Base-by-base conservation (phyloP, 257 asterid species). In the Ballota nigra region DNA sequence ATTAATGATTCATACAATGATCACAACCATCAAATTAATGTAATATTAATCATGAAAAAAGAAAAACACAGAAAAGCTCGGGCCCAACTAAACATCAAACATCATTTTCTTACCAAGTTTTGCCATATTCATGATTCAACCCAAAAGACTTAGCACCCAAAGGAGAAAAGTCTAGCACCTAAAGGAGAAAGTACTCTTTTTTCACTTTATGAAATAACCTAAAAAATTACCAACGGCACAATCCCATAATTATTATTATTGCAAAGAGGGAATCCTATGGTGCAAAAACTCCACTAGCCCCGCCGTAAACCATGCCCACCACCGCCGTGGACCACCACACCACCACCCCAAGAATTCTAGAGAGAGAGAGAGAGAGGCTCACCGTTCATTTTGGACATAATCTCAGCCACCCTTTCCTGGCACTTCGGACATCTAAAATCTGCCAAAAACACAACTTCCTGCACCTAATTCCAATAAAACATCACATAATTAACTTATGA, bases 361-460 rank as follows among this genome's bases (percentile, higher is more conserved):
- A 47, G 18, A 2, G 16, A 69, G 16, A 55, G 16, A 52, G 34
- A 19, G 23, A 9, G 15, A 63, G 33, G 2, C 45, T 75, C 7
- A 90, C 97, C 90, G 3, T 92, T 86, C 97, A 90, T 82, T 81
- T 78, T 90, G 43, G 93, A 65, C 86, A 92, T 84, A 24, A 88
- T 74, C 74, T 84, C 80, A 67, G 92, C 93, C 34, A 92, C 96
- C 79, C 97, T 84, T 43, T 79, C 78, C 82, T 88, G 96, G 77
- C 98, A 92, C 65, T 63, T 83, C 0, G 89, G 53, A 45, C 97
- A 88, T 38, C 93, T 86, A 52, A 86, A 88, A 84, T 92, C 98
- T 0, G 97, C 96, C 8, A 90, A 63, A 69, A 90, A 87, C 63
- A 92, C 95, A 31, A 92, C 93, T 82, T 92, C 96, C 40, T 92